Evolutionary conservation across 352 stramenopile genomes (phyloP).

Genomic region (Halophytophthora polymorphica): DNA sequence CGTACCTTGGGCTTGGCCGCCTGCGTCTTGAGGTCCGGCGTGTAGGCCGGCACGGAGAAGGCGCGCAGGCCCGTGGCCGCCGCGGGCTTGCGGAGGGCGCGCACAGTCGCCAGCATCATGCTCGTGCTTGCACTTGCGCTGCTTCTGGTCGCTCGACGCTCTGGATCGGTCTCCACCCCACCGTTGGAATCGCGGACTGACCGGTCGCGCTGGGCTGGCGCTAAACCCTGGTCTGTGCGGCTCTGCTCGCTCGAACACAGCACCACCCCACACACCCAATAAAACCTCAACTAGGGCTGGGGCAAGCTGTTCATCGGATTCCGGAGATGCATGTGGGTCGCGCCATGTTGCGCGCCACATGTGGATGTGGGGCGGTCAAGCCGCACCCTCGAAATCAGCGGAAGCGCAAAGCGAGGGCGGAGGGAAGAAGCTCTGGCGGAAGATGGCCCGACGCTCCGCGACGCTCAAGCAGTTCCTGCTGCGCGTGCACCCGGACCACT

Average conservation of each 20-base stretch:
- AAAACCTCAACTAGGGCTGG: conserved; percentile 7
- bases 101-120: conserved; percentile 31
- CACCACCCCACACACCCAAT: conserved; percentile 13
- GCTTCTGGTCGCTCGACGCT: conserved; percentile 6
- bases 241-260: conserved; percentile 1
- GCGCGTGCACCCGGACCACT: conserved; percentile 68
- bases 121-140: conserved; percentile 3
- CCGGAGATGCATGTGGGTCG: conserved; percentile 25
- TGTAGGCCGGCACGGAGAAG: conserved; percentile 48
- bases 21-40: conserved; percentile 74
- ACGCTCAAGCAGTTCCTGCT: conserved; percentile 74
- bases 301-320: conserved; percentile 14
- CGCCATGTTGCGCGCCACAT: not conserved
- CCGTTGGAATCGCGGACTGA: conserved; percentile 38
- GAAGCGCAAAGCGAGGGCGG: not conserved
- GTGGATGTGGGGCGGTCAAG: conserved; percentile 1
- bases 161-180: conserved; percentile 11
- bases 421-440: not conserved
- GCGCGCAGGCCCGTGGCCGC: conserved; percentile 42
- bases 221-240: too few relatives aligned
- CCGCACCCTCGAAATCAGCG: conserved; percentile 6
- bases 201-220: conserved; percentile 6
- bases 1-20: conserved; percentile 72
- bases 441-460: conserved; percentile 43
- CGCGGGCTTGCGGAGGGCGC: conserved; percentile 33